phyloP scores from a whole-genome alignment of 1,139 yeast genomes.

The Geotrichum candidum region DNA sequence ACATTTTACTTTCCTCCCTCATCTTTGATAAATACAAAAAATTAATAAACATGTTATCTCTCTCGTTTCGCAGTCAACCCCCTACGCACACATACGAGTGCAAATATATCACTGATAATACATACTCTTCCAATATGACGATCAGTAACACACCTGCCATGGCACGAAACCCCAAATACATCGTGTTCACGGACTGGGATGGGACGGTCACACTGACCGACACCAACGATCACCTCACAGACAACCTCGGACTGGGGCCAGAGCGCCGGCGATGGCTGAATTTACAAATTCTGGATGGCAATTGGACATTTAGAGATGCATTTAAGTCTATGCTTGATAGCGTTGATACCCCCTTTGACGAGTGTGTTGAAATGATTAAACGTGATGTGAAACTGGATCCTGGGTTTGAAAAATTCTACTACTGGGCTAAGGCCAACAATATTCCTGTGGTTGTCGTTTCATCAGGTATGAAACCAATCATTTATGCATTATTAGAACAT shows the following conservation, averaged over 20 bases:
- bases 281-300: constrained; percentile 63
- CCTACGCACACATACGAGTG: not conserved
- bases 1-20: not conserved
- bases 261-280: constrained; percentile 61
- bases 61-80: not conserved
- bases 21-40: not conserved
- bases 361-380: constrained; percentile 57
- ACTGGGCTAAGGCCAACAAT: constrained; percentile 64
- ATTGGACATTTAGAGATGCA: constrained; percentile 63
- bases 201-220: constrained; percentile 93
- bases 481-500: constrained; percentile 63
- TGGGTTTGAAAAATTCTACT: constrained; percentile 75
- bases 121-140: constrained; percentile 1
- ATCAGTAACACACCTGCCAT: constrained; percentile 28
- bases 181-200: constrained; percentile 94
- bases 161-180: constrained; percentile 47
- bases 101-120: not conserved
- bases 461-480: constrained; percentile 90
- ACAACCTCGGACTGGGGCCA: constrained; percentile 77
- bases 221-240: constrained; percentile 87
- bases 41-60: not conserved
- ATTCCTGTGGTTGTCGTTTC: constrained; percentile 75
- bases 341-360: constrained; percentile 65
- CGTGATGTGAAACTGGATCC: constrained; percentile 70
- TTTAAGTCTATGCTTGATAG: constrained; percentile 80